Base-by-base conservation (phyloP, 2,329 filamentous ascomycete genomes). In the Hawksworthiomyces lignivorus region DNA sequence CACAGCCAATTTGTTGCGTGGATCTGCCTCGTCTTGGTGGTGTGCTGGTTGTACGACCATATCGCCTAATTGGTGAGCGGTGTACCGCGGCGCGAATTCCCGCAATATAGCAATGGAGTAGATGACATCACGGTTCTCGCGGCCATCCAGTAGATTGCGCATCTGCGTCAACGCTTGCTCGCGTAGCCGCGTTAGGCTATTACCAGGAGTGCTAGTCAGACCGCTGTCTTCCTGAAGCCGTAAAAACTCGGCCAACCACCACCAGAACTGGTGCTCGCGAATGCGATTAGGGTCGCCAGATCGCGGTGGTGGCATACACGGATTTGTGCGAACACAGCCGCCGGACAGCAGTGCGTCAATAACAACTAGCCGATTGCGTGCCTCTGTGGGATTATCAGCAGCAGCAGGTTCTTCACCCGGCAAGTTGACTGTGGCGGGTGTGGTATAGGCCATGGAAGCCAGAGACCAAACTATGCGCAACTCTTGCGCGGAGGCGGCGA, bases 81-180 rank as follows among this genome's bases (percentile, higher is more conserved):
- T 73, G 24, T 73, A 78, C 34, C 79, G 75, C 24, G 80, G 78
- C 34, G 84, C 80, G 37, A 88, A 70, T 48, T 89, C 79, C 20
- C 87, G 80, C 14, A 84, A 80, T 42, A 94, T 77, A 8, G 85
- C 86, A 50, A 95, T 82, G 0, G 86, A 92, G 62, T 95, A 95
- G 43, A 96, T 76, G 15, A 95, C 82, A 58, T 96, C 88, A 40
- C 89, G 80, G 54, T 90, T 92, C 63, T 96, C 89, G 19, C 82
- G 76, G 36, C 83, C 83, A 51, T 87, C 84, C 11, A 95, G 71
- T 18, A 90, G 70, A 43, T 73, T 73, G 24, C 87, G 80, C 60
- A 87, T 76, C 39, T 72, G 72, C 5, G 62, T 62, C 22, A 95
- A 66, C 2, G 77, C 74, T 20, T 79, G 73, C 40, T 88, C 82